Percentiles rank a stretch among this genome's conserved stretches.
These are phyloP conservation scores for Penicillium fuscoglaucum DNA, from an alignment of 2,329 filamentous ascomycete genomes.

Conservation along the genomic window DNA sequence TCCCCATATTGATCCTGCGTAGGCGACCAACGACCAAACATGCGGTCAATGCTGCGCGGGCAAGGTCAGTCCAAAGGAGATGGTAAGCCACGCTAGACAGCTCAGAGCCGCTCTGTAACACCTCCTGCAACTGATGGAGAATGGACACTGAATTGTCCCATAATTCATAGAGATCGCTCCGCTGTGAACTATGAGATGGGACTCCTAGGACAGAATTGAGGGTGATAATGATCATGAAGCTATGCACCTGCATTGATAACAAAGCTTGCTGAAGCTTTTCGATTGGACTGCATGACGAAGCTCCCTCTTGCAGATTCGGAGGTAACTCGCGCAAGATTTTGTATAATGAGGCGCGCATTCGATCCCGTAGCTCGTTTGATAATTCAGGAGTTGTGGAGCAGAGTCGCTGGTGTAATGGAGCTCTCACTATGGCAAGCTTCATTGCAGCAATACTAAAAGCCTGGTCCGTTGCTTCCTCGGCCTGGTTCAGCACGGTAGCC, in stretches of 20 bases:
- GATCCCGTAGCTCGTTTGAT: conserved; percentile 1
- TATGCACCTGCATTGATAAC: neutral
- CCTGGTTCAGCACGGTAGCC: neutral
- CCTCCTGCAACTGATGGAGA: neutral
- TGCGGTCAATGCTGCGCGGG: neutral
- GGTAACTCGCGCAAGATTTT: neutral
- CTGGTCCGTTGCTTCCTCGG: neutral
- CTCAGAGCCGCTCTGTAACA: neutral
- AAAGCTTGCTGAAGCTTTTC: neutral
- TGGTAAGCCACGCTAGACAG: neutral
- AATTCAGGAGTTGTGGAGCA: neutral
- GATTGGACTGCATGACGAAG: neutral
- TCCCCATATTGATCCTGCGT: neutral
- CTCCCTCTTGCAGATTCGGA: neutral
- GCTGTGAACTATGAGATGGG: neutral
- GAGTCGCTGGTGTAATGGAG: neutral
- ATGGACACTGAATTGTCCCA: neutral
- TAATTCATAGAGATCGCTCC: neutral
- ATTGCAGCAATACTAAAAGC: neutral
- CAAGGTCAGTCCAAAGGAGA: neutral
- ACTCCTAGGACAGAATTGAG: neutral
- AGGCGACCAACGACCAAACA: neutral
- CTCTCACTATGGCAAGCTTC: neutral
- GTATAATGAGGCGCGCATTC: neutral
- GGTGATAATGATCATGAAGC: neutral